Base-by-base conservation (phyloP, 2,329 filamentous ascomycete genomes). In the Ophiostoma sp. region DNA sequence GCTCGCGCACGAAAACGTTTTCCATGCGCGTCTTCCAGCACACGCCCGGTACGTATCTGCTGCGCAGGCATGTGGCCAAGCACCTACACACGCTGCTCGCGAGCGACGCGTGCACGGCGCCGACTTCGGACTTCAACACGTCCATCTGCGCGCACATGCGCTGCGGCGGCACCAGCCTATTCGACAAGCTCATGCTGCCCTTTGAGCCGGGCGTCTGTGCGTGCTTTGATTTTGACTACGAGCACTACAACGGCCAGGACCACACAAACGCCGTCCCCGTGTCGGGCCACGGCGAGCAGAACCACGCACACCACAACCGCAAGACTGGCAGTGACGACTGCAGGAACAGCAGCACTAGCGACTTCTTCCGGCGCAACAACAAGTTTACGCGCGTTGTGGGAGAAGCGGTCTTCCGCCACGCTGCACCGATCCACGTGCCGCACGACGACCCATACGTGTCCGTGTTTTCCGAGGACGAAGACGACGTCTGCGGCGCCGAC, bases 201-300 rank as follows among this genome's bases (percentile, higher is more conserved):
- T 64, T 64, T 36, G 62, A 64, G 41, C 62, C 62, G 6, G 62
- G 41, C 40, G 40, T 27, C n/a, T 64, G 62, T 41, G 62, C 62
- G 16, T 64, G 62, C 41, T 64, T 64, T 42, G 62, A 64, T 36
- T 58, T 58, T 18, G 52, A 58, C 27, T 27, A 27, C 27, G 27
- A 27, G 27, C 27, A 27, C 27, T 27, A 27, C 27, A 27, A 27
- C 27, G 27, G 27, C 27, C 11, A 58, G 18, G 27, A 40, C 2
- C 40, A 40, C n/a, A 5, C 2, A 8, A n/a, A 16, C 12, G n/a
- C 12, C 11, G 36, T 62, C 11, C 38, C 36, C 58, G 58, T 62
- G 3, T 27, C 27, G 7, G 52, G 58, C 12, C 38, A 62, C 36
- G 58, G 58, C 12, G 58, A 62, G 36, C 12, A 14, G 36, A n/a